These are phyloP conservation scores for Aspergillus sp. DNA, from an alignment of 2,329 filamentous ascomycete genomes.

Conservation along the genomic window DNA sequence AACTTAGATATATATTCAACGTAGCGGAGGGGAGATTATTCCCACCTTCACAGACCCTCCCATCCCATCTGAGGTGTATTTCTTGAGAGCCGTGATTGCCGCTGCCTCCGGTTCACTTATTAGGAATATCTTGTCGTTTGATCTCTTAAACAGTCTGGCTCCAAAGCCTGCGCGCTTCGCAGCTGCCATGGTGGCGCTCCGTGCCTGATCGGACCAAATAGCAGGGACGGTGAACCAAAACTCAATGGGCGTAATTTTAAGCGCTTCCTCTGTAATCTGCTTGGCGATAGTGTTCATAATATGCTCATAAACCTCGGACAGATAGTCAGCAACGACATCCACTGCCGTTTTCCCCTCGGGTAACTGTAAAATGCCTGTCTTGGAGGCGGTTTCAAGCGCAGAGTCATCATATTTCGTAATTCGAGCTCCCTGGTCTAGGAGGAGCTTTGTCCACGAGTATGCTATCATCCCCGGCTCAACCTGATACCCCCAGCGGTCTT, in stretches of 20 bases:
- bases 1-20: background rate
- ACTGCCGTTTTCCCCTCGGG: conserved; percentile 20
- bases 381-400: conserved; percentile 7
- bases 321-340: conserved; percentile 25
- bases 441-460: conserved; percentile 32
- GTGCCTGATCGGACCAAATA: conserved; percentile 30
- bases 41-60: background rate
- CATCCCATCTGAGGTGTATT: background rate
- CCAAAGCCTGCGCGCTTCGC: conserved; percentile 14
- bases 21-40: no score
- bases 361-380: conserved; percentile 17
- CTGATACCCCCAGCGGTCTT: conserved; percentile 25
- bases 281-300: conserved; percentile 17
- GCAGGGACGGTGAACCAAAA: conserved; percentile 32
- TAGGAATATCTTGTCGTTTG: conserved; percentile 12
- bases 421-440: conserved; percentile 21
- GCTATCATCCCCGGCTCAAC: conserved; percentile 21
- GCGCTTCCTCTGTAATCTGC: conserved; percentile 14
- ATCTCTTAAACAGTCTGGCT: background rate
- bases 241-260: conserved; percentile 17
- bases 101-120: conserved; percentile 26
- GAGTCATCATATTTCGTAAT: conserved; percentile 21
- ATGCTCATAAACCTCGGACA: conserved; percentile 21
- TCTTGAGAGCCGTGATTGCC: conserved; percentile 16
- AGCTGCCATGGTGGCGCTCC: conserved; percentile 14